These are phyloP conservation scores for Iberis amara DNA, from an alignment of 441 rosid species.

Conservation along the genomic window DNA sequence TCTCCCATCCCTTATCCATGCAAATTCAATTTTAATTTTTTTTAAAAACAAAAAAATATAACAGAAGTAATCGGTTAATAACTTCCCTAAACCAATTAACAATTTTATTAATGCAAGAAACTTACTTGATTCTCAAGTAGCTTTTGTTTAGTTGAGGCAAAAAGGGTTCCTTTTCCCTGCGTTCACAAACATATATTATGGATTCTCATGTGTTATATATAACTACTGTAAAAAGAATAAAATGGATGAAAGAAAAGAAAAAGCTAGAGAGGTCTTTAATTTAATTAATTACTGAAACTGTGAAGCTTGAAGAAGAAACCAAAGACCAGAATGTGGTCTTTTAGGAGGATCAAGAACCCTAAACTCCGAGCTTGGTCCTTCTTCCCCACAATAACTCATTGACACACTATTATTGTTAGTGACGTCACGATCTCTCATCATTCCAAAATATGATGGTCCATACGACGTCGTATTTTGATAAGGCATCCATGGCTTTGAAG, in stretches of 20 bases:
- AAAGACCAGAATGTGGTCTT: constrained; percentile 82
- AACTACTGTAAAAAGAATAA: background rate
- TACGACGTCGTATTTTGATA: constrained; percentile 27
- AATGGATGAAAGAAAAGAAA: constrained; percentile 1
- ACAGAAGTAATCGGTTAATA: constrained; percentile 15
- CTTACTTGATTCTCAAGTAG: constrained; percentile 96
- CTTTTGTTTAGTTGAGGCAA: constrained; percentile 89
- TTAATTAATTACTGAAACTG: constrained; percentile 80
- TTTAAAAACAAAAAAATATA: background rate
- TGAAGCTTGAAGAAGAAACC: constrained; percentile 90
- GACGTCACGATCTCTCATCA: constrained; percentile 21
- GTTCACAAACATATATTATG: constrained; percentile 22
- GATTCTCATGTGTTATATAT: background rate
- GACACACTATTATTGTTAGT: constrained; percentile 14
- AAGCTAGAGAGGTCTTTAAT: too few species aligned
- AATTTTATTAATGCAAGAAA: background rate
- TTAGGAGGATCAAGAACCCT: constrained; percentile 71
- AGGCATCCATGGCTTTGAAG: constrained; percentile 22
- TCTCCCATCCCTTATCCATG: constrained; percentile 68
- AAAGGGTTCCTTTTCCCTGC: constrained; percentile 80
- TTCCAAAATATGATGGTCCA: constrained; percentile 31
- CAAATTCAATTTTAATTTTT: constrained; percentile 10
- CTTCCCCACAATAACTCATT: constrained; percentile 25
- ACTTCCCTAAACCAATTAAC: background rate
- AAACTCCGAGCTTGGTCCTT: constrained; percentile 68